Base-by-base conservation (phyloP, 441 rosid species). In the Bocquillonia castaneifolia region DNA sequence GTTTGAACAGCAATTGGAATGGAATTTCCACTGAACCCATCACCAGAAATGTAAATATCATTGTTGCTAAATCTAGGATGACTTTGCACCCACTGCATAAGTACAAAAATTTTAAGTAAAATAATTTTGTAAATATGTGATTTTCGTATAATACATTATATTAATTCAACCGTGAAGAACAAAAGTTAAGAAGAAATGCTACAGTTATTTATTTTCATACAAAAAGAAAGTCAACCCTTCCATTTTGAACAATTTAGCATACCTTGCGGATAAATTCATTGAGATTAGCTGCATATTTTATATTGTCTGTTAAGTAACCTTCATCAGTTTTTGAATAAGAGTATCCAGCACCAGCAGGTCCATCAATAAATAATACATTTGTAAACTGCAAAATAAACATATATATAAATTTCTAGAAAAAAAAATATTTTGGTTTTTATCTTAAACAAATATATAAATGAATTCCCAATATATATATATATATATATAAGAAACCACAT, bases 281-380 rank as follows among this genome's bases (percentile, higher is more conserved):
- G 42, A 59, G 42, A 50, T 66, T 28, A 8, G 37, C 23, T 25
- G 57, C 63, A 42, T 36, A 37, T 20, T 29, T 32, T 23, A 40
- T 15, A 51, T 72, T 70, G 37, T 18, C 64, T 15, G 65, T 56
- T 36, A 22, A 10, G 45, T 59, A 51, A 40, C 57, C 63, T 10
- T 50, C 44, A 40, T 54, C 44, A 10, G 76, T 67, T 20, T 58
- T 66, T 29, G 69, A 42, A 40, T 72, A 66, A 17, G 76, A 72
- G 53, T 66, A 72, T 50, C 76, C 76, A 23, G 76, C 40, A 0
- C 72, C 76, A 26, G 59, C 58, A 5, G 70, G 70, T 67, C 48
- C 51, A 28, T 67, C 70, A 18, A 54, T 22, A 9, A 28, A 56
- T 31, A 56, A 8, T 32, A 56, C 18, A 13, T 31, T 56, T 40